Base-by-base conservation (phyloP, 1,284 basidiomycete species). In the Moesziomyces sp. region DNA sequence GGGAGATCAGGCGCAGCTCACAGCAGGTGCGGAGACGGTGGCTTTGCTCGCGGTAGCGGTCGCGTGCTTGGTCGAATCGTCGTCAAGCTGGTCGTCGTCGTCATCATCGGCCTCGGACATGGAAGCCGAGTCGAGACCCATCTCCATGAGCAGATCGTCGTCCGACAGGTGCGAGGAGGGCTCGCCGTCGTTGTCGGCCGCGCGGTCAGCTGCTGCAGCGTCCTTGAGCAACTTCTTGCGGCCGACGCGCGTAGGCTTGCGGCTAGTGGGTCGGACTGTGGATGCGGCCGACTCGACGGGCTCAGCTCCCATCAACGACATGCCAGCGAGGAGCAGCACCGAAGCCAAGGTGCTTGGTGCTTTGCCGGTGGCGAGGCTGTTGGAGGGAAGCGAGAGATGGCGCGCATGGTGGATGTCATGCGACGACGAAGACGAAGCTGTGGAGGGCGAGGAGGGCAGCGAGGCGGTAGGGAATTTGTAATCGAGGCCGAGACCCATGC, bases 81-180 rank as follows among this genome's bases (percentile, higher is more conserved):
- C 52, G 24, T 26, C 24, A 26, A 26, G 24, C 24, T 26, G 24
- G 44, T 58, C 66, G 8, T 45, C 40, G 7, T 53, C 56, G 7
- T 59, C 60, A 28, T 56, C 57, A 11, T 56, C 60, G 5, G 53
- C 54, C n/a, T 70, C 67, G 5, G 61, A 64, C 44, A 71, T 50
- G 38, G 68, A 58, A 38, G 68, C 58, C 42, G 58, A 55, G 45
- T 61, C 62, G 28, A 71, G 54, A 13, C 58, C 58, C 57, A 73
- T 59, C 44, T 73, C 60, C 44, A 67, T 48, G 2, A 58, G 52
- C 26, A 73, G 44, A 28, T 79, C 77, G 24, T 71, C 58, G 6
- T 74, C 68, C 9, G 72, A 77, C 19, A 77, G 54, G 57, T 77
- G 75, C 5, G 77, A 77, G 19, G 77, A 77, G 13, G 75, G 77